Conservation (phyloP, 148 eudicot species). For the Silene uniflora region DNA sequence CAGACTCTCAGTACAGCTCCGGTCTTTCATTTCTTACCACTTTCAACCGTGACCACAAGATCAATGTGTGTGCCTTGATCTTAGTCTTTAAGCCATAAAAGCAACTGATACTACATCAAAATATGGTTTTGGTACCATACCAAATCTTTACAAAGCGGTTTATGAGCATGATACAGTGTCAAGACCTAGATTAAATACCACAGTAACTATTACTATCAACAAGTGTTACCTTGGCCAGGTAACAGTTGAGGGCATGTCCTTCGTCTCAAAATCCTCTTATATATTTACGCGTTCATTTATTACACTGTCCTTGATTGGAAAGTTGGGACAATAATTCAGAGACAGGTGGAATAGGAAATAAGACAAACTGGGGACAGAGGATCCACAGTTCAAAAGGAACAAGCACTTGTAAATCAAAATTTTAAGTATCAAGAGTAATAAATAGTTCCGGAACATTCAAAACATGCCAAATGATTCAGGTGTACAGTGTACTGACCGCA, state of each 20-base stretch:
- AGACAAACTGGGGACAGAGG: too few species aligned
- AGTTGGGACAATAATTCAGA: neutral
- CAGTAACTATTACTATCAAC: too few species aligned
- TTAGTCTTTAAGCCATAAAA: too few species aligned
- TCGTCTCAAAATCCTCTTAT: neutral
- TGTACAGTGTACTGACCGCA: neutral
- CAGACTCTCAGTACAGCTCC: neutral
- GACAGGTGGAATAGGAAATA: neutral
- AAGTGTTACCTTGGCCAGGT: neutral
- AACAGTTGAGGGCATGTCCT: neutral
- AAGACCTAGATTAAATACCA: too few species aligned
- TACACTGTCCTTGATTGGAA: neutral
- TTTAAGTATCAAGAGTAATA: neutral
- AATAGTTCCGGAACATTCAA: neutral
- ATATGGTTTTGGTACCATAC: too few species aligned
- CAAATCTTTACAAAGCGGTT: too few species aligned
- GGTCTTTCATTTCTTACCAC: too few species aligned
- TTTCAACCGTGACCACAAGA: too few species aligned
- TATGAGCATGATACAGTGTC: too few species aligned
- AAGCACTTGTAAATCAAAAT: neutral
- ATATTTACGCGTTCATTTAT: neutral
- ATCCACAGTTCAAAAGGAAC: too few species aligned
- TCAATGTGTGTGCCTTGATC: too few species aligned
- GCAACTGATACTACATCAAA: too few species aligned
- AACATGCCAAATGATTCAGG: neutral